Base-by-base conservation (phyloP, 768 basidiomycete species). In the Naganishia friedmannii region DNA sequence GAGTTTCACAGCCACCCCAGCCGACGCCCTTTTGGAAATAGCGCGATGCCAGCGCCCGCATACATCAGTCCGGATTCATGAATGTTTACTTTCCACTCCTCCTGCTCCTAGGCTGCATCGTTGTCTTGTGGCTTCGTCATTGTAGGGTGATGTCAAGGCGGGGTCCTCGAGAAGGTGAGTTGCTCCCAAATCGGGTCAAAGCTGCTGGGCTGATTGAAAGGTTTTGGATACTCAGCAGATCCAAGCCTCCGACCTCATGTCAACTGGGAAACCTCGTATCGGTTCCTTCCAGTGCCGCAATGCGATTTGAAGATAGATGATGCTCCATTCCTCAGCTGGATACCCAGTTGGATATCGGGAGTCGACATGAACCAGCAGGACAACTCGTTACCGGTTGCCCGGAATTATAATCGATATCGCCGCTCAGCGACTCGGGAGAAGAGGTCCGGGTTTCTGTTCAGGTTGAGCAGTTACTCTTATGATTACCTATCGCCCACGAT, bases 261-360 rank as follows among this genome's bases (percentile, higher is more conserved):
- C 23, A 29, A 45, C 6, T 63, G 60, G 60, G 60, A 45, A 45
- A 26, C 34, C 26, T 28, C 37, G 2, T 29, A 45, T 21, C 29
- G 60, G 7, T 29, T 63, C 6, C 42, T 63, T 13, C 60, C 60
- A n/a, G 42, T 63, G 13, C 60, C 60, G 1, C 60, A 63, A 19
- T 63, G 60, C 42, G 12, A 29, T 45, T 10, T 42, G 26, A 21
- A 63, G 42, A 28, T 42, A 26, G 39, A 63, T 29, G 60, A 63
- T 19, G 3, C 26, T 3, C 23, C 23, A 9, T 13, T 29, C 1
- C 21, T 63, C 39, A 42, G 12, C 12, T 17, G 37, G 39, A 8
- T 45, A 13, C 8, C 42, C 1, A 37, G 29, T 29, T 42, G 60
- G 23, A 37, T 63, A 37, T 10, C n/a, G 9, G 57, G 37, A 21